A percentile compares a stretch with the other conserved stretches of the same genome.
phyloP scores from a whole-genome alignment of 208 protist genomes.

The Wallacemonas rigidus region DNA sequence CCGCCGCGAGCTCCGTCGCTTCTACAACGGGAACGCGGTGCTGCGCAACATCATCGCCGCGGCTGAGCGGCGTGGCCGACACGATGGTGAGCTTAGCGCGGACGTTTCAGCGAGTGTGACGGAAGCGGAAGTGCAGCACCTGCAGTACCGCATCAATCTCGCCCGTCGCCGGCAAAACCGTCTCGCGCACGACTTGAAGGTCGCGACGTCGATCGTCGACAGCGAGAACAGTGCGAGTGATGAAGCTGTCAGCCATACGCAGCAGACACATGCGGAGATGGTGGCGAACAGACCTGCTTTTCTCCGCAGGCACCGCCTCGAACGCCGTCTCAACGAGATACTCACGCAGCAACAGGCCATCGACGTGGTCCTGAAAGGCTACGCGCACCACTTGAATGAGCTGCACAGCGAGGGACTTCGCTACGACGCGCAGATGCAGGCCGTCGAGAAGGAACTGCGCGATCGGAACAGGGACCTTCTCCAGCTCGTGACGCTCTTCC shows the following conservation, averaged over 20 bases:
- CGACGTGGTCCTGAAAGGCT: constrained; percentile 78
- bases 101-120: constrained; percentile 36
- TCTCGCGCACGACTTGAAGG: constrained; percentile 43
- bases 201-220: constrained; percentile 4
- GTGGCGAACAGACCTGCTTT: constrained; percentile 50
- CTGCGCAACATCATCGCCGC: constrained; percentile 59
- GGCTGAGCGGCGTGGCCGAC: constrained; percentile 31
- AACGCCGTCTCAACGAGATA: constrained; percentile 90
- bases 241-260: background rate
- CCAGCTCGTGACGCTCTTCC: constrained; percentile 87
- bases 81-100: constrained; percentile 12
- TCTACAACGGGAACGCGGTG: constrained; percentile 65
- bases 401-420: constrained; percentile 63
- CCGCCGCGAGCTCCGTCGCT: constrained; percentile 45
- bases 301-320: constrained; percentile 86
- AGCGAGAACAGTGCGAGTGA: constrained; percentile 7
- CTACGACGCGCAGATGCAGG: constrained; percentile 63
- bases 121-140: constrained; percentile 53
- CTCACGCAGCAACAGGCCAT: constrained; percentile 90
- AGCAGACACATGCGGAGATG: constrained; percentile 8
- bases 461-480: constrained; percentile 86
- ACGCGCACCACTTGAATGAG: constrained; percentile 78
- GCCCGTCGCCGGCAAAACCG: constrained; percentile 48
- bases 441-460: constrained; percentile 67
- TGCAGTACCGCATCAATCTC: constrained; percentile 49